Evolutionary conservation across 345 rosid species (phyloP), one percentile per base, ranked within the genome.

Genomic region (Mallotus nudiflorus): DNA sequence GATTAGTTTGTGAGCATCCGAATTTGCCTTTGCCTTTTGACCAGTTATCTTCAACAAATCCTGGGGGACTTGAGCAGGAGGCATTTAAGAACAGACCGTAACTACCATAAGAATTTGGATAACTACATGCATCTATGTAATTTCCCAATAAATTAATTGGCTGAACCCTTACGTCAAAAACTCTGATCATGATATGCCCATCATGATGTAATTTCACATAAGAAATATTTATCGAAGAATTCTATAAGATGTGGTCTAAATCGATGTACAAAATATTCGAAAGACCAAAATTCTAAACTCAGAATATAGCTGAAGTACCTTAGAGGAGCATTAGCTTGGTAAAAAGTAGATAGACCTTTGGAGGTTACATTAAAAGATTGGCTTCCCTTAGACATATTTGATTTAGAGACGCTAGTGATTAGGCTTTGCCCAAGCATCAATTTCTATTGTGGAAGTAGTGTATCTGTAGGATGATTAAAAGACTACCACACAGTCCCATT

Each of bases 101-200:
- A 46, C 11, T 46, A 28, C 69, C 57, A 15, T 57, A 65, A 35
- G 15, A 1, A 9, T 27, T 48, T 28, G 69, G 69, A n/a, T 65
- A 65, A 46, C n/a, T 45, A 65, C 57, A 64, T 48, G 45, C 40
- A 27, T 6, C 11, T 15, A 24, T 9, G 8, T 2, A 3, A 35
- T 19, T 27, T 28, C 1, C 55, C 68, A 46, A 14, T 6, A 46
- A 4, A 48, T 64, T 55, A 45, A 18, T 4, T 2, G 68, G 28
- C 24, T 45, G 14, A 3, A n/a, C 15, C 0, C 28, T 16, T 4
- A 16, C 55, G 19, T 31, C 56, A 48, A 48, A 65, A 50, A 65
- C 7, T 49, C 40, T n/a, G n/a, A n/a, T n/a, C n/a, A n/a, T 65
- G 13, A 65, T 42, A 65, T 65, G 69, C 16, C 69, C 69, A 65